Conservation (phyloP, 371 early-diverging fungal genomes). For the Batrachochytrium dendrobatidis region DNA sequence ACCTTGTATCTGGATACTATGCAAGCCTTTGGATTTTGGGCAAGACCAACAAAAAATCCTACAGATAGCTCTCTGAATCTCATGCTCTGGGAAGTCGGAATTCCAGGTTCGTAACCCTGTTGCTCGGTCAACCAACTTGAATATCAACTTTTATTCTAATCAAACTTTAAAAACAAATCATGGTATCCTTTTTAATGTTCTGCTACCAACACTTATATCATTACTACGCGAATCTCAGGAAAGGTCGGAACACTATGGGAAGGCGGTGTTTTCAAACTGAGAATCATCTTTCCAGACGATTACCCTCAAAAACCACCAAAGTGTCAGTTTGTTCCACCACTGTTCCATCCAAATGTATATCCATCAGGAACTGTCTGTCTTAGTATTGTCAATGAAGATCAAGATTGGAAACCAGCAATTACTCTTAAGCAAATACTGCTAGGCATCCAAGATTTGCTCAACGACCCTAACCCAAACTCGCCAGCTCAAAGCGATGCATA, state of each 20-base stretch:
- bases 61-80: slow-evolving; percentile 80
- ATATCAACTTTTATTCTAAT: background rate
- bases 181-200: background rate
- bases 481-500: slow-evolving; percentile 97
- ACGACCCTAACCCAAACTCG: slow-evolving; percentile 92
- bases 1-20: no score
- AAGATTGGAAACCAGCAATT: slow-evolving; percentile 97
- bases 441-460: slow-evolving; percentile 82
- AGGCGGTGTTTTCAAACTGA: slow-evolving; percentile 87
- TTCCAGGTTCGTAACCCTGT: slow-evolving; percentile 93
- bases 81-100: slow-evolving; percentile 88
- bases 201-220: background rate
- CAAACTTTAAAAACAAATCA: background rate
- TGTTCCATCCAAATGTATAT: slow-evolving; percentile 99
- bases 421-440: slow-evolving; percentile 91
- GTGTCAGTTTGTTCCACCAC: slow-evolving; percentile 67
- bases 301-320: slow-evolving; percentile 55
- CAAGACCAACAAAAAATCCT: slow-evolving; percentile 68
- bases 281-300: slow-evolving; percentile 84
- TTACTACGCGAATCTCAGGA: slow-evolving; percentile 41
- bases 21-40: slow-evolving; percentile 53
- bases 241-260: slow-evolving; percentile 90
- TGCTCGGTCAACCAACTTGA: slow-evolving; percentile 7
- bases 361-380: slow-evolving; percentile 98
- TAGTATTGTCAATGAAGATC: slow-evolving; percentile 94